Base-by-base conservation (phyloP, 2,329 filamentous ascomycete genomes). In the Cercospora sp. region DNA sequence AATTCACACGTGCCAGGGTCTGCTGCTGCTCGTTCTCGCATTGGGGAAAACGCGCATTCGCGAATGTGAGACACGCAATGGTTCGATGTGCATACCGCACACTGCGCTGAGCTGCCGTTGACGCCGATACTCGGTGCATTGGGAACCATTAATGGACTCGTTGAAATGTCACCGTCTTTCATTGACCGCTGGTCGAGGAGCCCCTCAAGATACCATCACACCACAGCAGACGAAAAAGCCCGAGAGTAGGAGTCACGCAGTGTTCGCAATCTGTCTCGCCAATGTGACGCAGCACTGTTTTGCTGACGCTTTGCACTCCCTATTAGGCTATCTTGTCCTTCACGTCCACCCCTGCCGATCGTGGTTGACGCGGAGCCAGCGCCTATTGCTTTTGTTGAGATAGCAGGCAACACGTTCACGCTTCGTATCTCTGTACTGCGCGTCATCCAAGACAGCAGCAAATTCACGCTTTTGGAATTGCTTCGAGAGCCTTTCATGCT, bases 1-100 rank as follows among this genome's bases (percentile, higher is more conserved):
- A 18, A 18, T 20, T 33, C 28, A 33, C 28, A 18, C 55, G 16
- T 18, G 30, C 55, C 30, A 59, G 55, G 28, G 55, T 59, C 30
- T n/a, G 36, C 48, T 55, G 45, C 48, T 59, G 55, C 55, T 59
- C 55, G 55, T 59, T 59, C 55, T 59, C 55, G 53, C 53, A 31
- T 30, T n/a, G 53, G 28, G 23, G 53, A 31, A 31, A 57, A 31
- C 53, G 53, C 53, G 55, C 55, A 59, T 59, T 59, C 55, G 18
- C 28, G 28, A 58, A 23, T 5, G 28, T 58, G 55, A 58, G 55
- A 58, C 55, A 58, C 55, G 55, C 55, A 58, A 58, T 33, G 55
- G 55, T 58, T 33, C 55, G 55, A 33, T 58, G 26, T 20, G 53
- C 53, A 58, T 16, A 58, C 26, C 53, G 30, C 28, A 16, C 4